Percentiles rank a stretch among this genome's conserved stretches.
phyloP scores from a whole-genome alignment of 1,139 yeast genomes.

The Suhomyces bolitotheri region DNA sequence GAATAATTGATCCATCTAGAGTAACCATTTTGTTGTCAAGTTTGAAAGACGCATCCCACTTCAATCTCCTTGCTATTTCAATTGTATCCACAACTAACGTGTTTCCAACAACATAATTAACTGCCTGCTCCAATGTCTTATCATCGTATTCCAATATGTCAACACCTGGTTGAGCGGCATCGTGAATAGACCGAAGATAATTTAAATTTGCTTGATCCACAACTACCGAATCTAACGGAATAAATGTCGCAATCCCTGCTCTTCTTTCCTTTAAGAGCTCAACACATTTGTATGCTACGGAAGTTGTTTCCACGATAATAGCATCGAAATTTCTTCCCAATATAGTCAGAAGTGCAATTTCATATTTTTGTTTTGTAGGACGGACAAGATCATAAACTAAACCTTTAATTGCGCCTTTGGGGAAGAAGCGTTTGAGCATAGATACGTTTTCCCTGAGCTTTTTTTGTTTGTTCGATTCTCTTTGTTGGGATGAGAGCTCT shows the following conservation, averaged over 20 bases:
- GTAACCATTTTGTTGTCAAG: conserved; percentile 74
- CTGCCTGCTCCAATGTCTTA: conserved; percentile 66
- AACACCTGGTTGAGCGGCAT: conserved; percentile 59
- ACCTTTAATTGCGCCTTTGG: conserved; percentile 72
- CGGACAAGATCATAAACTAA: conserved; percentile 75
- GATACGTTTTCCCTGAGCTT: conserved; percentile 71
- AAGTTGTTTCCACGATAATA: conserved; percentile 73
- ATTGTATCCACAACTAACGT: conserved; percentile 78
- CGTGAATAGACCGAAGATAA: conserved; percentile 57
- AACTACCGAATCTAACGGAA: conserved; percentile 77
- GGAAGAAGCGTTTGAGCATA: conserved; percentile 66
- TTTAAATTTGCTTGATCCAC: conserved; percentile 57
- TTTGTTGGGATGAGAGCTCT: conserved; percentile 70
- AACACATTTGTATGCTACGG: conserved; percentile 82
- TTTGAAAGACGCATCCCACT: conserved; percentile 56
- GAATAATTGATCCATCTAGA: conserved; percentile 80
- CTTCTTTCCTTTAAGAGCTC: conserved; percentile 82
- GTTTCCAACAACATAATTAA: conserved; percentile 78
- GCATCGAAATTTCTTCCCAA: conserved; percentile 82
- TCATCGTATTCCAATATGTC: conserved; percentile 77
- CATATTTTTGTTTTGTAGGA: conserved; percentile 76
- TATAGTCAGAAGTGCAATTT: conserved; percentile 73
- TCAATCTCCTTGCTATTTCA: conserved; percentile 65
- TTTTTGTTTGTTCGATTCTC: conserved; percentile 72
- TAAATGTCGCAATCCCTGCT: conserved; percentile 80